These are phyloP conservation scores for Begonia fuchsioides DNA, from an alignment of 306 rosid species.

Conservation along the genomic window DNA sequence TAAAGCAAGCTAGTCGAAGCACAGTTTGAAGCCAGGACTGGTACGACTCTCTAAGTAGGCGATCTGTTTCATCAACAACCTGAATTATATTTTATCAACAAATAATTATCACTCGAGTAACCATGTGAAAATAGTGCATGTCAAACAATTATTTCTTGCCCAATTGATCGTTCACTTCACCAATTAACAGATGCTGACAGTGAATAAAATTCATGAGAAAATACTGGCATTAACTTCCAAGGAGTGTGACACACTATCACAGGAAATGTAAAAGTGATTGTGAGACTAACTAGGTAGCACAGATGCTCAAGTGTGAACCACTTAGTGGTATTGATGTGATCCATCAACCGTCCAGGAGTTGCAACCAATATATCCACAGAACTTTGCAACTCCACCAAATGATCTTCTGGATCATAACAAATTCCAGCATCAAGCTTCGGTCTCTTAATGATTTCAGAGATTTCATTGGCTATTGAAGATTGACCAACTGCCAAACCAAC, in stretches of 20 bases:
- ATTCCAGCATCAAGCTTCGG: constrained; percentile 45
- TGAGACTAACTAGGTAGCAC: constrained; percentile 60
- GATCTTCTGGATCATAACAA: constrained; percentile 40
- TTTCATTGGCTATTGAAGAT: constrained; percentile 63
- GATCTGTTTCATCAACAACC: constrained; percentile 96
- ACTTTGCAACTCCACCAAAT: constrained; percentile 22
- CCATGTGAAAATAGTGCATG: neutral
- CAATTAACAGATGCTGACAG: too few species aligned
- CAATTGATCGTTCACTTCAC: too few species aligned
- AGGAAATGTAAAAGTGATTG: too few species aligned
- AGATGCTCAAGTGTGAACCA: constrained; percentile 92
- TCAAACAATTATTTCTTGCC: neutral
- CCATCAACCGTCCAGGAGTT: constrained; percentile 92
- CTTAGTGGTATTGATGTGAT: constrained; percentile 52
- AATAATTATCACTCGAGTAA: neutral
- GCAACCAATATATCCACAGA: constrained; percentile 88
- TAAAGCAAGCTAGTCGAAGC: constrained; percentile 35
- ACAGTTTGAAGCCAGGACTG: constrained; percentile 88
- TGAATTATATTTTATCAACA: constrained; percentile 26
- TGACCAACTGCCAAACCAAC: constrained; percentile 91
- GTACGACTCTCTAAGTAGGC: constrained; percentile 78
- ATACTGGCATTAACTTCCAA: too few species aligned
- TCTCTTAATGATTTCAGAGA: constrained; percentile 36
- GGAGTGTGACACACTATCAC: too few species aligned
- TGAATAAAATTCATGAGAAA: too few species aligned